These are phyloP conservation scores for Colletotrichum tropicicola DNA, from an alignment of 2,329 filamentous ascomycete genomes.

Conservation along the genomic window DNA sequence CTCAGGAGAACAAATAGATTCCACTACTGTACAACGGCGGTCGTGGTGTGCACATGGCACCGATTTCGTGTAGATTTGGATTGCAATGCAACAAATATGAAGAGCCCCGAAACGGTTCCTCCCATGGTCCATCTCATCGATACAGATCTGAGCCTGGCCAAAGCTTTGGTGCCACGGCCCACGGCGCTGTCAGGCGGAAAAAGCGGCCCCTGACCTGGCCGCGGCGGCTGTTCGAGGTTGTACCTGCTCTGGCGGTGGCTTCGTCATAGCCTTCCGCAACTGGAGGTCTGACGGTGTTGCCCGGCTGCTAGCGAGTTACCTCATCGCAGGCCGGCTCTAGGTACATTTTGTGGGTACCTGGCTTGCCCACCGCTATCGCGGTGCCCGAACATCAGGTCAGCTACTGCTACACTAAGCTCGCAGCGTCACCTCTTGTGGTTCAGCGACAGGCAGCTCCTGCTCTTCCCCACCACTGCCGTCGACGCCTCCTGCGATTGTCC, in stretches of 20 bases:
- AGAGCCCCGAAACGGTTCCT: background rate
- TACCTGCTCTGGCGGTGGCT: constrained; percentile 9
- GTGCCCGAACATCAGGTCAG: constrained; percentile 21
- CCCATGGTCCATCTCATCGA: too few relatives aligned
- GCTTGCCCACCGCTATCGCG: constrained; percentile 16
- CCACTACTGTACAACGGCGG: constrained; percentile 28
- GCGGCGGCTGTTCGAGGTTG: too few relatives aligned
- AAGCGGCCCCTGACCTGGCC: constrained; percentile 4
- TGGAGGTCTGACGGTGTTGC: constrained; percentile 21
- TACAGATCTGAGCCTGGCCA: background rate
- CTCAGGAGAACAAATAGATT: constrained; percentile 31
- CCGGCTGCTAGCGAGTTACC: constrained; percentile 21
- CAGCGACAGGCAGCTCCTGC: constrained; percentile 25
- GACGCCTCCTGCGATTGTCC: constrained; percentile 24
- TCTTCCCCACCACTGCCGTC: constrained; percentile 28
- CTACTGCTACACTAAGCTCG: constrained; percentile 7
- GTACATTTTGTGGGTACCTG: constrained; percentile 3
- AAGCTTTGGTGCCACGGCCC: background rate
- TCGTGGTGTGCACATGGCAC: background rate
- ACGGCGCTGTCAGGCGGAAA: background rate
- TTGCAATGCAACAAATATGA: background rate
- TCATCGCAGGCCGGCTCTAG: constrained; percentile 2
- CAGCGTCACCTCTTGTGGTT: constrained; percentile 23
- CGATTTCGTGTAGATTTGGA: background rate
- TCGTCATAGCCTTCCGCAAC: constrained; percentile 29